These are phyloP conservation scores for Fonsecaea nubica DNA, from an alignment of 2,329 filamentous ascomycete genomes.

Conservation along the genomic window DNA sequence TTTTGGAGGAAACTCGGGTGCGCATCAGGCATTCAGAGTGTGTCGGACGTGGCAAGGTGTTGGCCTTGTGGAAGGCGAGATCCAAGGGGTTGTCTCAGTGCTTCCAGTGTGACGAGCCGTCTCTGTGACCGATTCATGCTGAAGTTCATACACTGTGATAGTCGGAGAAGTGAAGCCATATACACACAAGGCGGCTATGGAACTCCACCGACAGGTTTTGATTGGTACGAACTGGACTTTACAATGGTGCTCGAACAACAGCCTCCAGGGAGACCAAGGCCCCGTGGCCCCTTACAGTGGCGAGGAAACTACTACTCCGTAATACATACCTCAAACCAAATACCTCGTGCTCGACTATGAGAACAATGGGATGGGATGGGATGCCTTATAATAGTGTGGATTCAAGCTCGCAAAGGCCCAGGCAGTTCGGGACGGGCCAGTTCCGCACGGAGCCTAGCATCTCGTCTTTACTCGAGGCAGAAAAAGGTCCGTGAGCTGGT, in stretches of 20 bases:
- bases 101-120: neutral
- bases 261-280: neutral
- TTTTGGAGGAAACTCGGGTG: neutral
- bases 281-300: neutral
- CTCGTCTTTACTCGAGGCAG: neutral
- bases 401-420: neutral
- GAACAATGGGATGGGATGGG: neutral
- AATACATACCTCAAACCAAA: neutral
- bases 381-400: neutral
- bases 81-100: neutral
- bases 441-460: neutral
- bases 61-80: neutral
- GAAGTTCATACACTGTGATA: neutral
- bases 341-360: neutral
- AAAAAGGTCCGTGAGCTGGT: neutral
- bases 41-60: neutral
- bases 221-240: neutral
- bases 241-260: neutral
- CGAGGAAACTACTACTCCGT: neutral
- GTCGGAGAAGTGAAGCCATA: neutral
- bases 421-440: conserved; percentile 1
- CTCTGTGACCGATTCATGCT: neutral
- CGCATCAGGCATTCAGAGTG: neutral
- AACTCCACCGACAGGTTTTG: neutral
- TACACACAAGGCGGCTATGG: neutral